Percentiles rank a stretch among this genome's conserved stretches.
These are phyloP conservation scores for Metschnikowia lunata DNA, from an alignment of 805 yeast species.

Conservation along the genomic window DNA sequence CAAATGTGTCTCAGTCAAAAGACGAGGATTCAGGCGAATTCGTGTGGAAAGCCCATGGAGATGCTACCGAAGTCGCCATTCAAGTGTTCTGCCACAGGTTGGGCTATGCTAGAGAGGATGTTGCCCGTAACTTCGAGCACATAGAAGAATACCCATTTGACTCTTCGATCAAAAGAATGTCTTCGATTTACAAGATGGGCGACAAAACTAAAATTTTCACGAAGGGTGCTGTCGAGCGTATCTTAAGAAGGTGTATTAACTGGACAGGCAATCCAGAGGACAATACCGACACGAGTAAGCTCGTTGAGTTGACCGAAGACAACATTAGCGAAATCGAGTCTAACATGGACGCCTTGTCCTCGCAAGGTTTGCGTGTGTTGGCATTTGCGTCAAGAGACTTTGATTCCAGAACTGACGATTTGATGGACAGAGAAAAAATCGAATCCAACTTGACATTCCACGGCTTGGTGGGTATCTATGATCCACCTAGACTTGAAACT, in stretches of 20 bases:
- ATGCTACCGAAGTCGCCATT: constrained; percentile 20
- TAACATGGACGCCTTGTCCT: constrained; percentile 18
- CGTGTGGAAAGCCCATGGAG: constrained; percentile 22
- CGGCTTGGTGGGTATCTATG: constrained; percentile 21
- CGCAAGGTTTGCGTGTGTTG: constrained; percentile 20
- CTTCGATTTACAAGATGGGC: constrained; percentile 15
- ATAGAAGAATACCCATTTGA: constrained; percentile 18
- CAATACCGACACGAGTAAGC: constrained; percentile 13
- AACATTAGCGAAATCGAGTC: constrained; percentile 13
- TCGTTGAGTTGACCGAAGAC: constrained; percentile 16
- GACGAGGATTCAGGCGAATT: constrained; percentile 35
- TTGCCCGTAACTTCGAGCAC: constrained; percentile 18
- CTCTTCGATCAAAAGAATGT: constrained; percentile 19
- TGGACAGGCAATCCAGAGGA: constrained; percentile 19
- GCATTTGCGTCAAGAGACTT: constrained; percentile 18
- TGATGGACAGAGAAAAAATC: constrained; percentile 15
- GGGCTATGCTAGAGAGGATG: constrained; percentile 21
- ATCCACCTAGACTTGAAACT: constrained; percentile 19
- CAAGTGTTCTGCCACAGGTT: constrained; percentile 19
- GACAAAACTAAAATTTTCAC: constrained; percentile 13
- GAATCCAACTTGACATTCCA: constrained; percentile 18
- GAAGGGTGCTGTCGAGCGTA: constrained; percentile 20
- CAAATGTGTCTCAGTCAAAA: constrained; percentile 52
- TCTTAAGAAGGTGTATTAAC: constrained; percentile 15
- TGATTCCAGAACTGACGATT: constrained; percentile 9